Evolutionary conservation across 805 yeast genomes (phyloP).

Genomic region (Starmerella floris): DNA sequence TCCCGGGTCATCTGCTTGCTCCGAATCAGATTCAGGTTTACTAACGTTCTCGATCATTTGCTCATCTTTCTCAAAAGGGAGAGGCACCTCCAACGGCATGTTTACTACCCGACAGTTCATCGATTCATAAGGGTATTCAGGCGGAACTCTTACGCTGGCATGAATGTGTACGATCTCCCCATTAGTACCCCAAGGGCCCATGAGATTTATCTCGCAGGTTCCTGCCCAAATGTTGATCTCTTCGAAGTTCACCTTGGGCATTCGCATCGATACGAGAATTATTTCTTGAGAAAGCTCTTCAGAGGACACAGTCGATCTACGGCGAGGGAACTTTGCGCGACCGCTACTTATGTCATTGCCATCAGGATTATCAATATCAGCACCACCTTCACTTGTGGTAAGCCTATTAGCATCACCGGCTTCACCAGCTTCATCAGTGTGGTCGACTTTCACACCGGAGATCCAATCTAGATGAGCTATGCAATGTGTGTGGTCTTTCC

Average conservation of each 20-base stretch:
- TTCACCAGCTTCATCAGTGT: neutral
- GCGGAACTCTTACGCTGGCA: slow-evolving; percentile 57
- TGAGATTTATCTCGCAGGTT: slow-evolving; percentile 55
- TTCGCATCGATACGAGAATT: slow-evolving; percentile 71
- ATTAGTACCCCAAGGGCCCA: slow-evolving; percentile 60
- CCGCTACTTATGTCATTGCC: neutral
- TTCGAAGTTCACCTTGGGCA: slow-evolving; percentile 77
- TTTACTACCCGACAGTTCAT: slow-evolving; percentile 35
- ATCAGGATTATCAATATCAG: neutral
- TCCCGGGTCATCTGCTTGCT: neutral
- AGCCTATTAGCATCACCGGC: neutral
- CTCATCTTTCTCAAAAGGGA: neutral
- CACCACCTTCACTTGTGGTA: neutral
- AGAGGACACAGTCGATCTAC: slow-evolving; percentile 22
- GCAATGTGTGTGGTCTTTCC: neutral
- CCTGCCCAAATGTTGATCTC: slow-evolving; percentile 82
- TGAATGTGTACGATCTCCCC: slow-evolving; percentile 49
- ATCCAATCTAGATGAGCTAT: slow-evolving; percentile 55
- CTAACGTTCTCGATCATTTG: neutral
- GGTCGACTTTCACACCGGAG: slow-evolving; percentile 48
- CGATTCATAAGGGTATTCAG: slow-evolving; percentile 49
- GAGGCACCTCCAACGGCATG: neutral
- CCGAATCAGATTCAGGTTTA: neutral
- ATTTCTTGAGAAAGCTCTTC: slow-evolving; percentile 70
- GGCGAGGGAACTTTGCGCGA: neutral